Conservation (phyloP, 2,329 filamentous ascomycete genomes). For the Colletotrichum coccodes region DNA sequence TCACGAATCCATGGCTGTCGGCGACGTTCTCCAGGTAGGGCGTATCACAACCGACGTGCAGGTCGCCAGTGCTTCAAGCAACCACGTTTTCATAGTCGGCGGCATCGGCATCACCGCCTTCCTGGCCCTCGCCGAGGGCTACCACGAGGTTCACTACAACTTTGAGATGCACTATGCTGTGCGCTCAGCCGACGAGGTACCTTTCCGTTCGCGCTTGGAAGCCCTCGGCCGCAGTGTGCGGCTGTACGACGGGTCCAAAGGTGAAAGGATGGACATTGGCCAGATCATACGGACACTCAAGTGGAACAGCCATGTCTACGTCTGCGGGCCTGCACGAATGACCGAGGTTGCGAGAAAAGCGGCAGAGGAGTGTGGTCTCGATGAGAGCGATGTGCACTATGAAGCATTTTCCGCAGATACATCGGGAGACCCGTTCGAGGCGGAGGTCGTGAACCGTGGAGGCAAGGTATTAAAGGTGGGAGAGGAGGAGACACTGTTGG, state of each 20-base stretch:
- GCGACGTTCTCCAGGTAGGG: slow-evolving; percentile 61
- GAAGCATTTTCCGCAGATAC: slow-evolving; percentile 67
- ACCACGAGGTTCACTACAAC: slow-evolving; percentile 57
- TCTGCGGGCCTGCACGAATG: slow-evolving; percentile 68
- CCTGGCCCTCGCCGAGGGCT: slow-evolving; percentile 56
- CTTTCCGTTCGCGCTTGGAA: slow-evolving; percentile 61
- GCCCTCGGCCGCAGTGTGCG: slow-evolving; percentile 52
- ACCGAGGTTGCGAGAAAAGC: slow-evolving; percentile 60
- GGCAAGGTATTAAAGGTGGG: slow-evolving; percentile 55
- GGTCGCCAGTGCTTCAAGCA: slow-evolving; percentile 56
- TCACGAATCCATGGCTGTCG: slow-evolving; percentile 58
- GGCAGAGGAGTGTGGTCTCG: slow-evolving; percentile 53
- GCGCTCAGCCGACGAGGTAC: slow-evolving; percentile 59
- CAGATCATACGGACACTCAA: slow-evolving; percentile 55
- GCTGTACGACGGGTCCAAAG: slow-evolving; percentile 63
- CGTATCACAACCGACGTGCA: slow-evolving; percentile 61
- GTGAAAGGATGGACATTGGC: slow-evolving; percentile 62
- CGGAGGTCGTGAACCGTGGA: slow-evolving; percentile 55
- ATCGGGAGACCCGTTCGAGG: slow-evolving; percentile 69
- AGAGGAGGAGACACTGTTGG: slow-evolving; percentile 60
- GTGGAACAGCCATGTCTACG: slow-evolving; percentile 68
- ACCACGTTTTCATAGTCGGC: slow-evolving; percentile 71
- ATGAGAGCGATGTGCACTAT: slow-evolving; percentile 64
- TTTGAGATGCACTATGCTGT: slow-evolving; percentile 69
- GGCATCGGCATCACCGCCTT: slow-evolving; percentile 77